phyloP scores from a whole-genome alignment of 148 eudicot species.

The Pharnaceum exiguum region DNA sequence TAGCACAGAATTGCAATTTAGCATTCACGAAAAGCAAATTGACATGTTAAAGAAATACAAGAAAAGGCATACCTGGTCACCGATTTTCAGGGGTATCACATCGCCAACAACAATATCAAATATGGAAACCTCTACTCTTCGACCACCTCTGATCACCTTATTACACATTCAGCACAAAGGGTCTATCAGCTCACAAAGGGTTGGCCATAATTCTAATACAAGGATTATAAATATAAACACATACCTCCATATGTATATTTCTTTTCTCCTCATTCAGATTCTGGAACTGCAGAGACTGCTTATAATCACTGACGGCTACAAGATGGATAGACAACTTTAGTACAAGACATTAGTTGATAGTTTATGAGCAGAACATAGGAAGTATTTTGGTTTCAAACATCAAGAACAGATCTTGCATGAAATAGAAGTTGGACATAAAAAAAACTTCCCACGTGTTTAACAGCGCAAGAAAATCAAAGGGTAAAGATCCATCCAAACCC shows the following conservation, averaged over 20 bases:
- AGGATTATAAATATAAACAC: not conserved
- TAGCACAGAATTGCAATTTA: conserved; percentile 14
- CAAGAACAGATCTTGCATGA: no score
- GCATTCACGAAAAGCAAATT: conserved; percentile 2
- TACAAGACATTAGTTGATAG: not conserved
- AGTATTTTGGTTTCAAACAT: no score
- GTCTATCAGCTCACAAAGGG: not conserved
- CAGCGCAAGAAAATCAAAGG: no score
- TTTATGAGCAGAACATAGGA: no score
- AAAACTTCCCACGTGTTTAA: no score
- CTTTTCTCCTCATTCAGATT: conserved; percentile 81
- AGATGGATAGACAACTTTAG: conserved; percentile 3
- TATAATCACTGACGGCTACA: conserved; percentile 90
- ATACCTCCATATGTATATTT: conserved; percentile 92
- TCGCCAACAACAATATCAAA: conserved; percentile 95
- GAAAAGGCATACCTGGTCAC: conserved; percentile 67
- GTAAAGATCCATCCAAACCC: no score
- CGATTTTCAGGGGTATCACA: conserved; percentile 78
- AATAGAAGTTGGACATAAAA: no score
- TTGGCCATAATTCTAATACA: not conserved
- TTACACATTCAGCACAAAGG: not conserved
- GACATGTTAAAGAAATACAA: not conserved
- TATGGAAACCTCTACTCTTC: conserved; percentile 71
- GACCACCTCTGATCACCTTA: conserved; percentile 83
- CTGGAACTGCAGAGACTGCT: conserved; percentile 91